Base-by-base conservation (phyloP, 768 basidiomycete genomes). In the Gloeophyllum trabeum region DNA sequence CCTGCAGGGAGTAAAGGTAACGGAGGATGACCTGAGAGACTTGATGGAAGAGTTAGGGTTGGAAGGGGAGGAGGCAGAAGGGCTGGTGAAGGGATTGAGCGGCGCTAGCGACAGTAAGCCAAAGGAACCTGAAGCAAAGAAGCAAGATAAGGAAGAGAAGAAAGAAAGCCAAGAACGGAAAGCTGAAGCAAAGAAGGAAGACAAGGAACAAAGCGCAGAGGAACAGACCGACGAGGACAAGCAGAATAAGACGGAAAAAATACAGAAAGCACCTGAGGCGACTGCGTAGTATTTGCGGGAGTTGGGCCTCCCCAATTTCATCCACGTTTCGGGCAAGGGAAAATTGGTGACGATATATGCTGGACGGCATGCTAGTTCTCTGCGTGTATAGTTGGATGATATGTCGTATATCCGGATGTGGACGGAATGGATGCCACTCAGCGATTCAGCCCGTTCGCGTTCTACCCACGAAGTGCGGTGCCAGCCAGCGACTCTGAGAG, bases 41-140 rank as follows among this genome's bases (percentile, higher is more conserved):
- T 61, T 91, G 26, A 75, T 90, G 4, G 73, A 73, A 32, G 82
- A 87, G 48, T 67, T 91, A 20, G 86, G 87, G 12, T 66, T 91
- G 19, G 77, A 72, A 20, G 83, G 75, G 5, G 79, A 83, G 34
- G 84, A 82, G n/a, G 84, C 85, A 4, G 76, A 70, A 2, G 82
- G 87, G 43, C 60, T 90, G 46, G 79, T 81, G 18, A 79, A 74
- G 54, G 82, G 20, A 6, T 19, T 37, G 28, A 32, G 28, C 13
- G 23, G 13, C 34, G 21, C 7, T n/a, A 49, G 16, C 10, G 24
- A n/a, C 36, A 37, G 26, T 44, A 49, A 14, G 35, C 20, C 19
- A 37, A 51, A 25, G 43, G n/a, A 14, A 44, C 28, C 13, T 40
- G 48, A 25, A 40, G 51, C 44, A 34, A 44, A 48, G 32, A 41